Percentiles rank a stretch among this genome's conserved stretches.
These are phyloP conservation scores for Chaetomiaceae sp. DNA, from an alignment of 2,329 filamentous ascomycete species.

Conservation along the genomic window DNA sequence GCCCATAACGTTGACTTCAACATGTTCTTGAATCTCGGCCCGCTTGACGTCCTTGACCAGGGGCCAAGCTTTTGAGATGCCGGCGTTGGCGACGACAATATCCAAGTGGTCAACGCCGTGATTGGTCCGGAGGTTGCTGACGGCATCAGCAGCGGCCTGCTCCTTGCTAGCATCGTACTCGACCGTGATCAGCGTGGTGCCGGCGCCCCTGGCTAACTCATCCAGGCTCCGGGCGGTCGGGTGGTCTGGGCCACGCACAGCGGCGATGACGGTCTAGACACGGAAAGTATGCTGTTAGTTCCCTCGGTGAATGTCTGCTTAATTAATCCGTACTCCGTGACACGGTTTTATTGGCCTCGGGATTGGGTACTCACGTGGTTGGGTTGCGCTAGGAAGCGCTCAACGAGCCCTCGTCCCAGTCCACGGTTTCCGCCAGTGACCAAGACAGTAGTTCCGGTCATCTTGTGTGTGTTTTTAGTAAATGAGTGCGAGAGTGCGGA, in stretches of 20 bases:
- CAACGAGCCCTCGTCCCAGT: constrained; percentile 33
- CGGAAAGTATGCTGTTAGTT: no score
- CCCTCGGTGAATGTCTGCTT: no score
- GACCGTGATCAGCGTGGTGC: constrained; percentile 37
- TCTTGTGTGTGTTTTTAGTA: no score
- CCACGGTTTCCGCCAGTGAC: constrained; percentile 39
- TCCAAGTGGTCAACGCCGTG: constrained; percentile 41
- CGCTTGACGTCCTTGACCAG: constrained; percentile 32
- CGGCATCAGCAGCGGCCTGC: constrained; percentile 28
- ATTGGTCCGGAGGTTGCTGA: constrained; percentile 25
- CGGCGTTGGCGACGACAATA: constrained; percentile 50
- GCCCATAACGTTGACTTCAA: constrained; percentile 41
- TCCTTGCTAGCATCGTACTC: constrained; percentile 38
- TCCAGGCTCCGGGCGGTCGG: constrained; percentile 29
- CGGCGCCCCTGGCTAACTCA: constrained; percentile 32
- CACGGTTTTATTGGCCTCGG: no score
- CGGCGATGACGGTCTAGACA: constrained; percentile 36
- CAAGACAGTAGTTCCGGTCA: constrained; percentile 21
- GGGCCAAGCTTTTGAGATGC: constrained; percentile 33
- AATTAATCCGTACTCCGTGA: no score
- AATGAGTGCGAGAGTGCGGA: no score
- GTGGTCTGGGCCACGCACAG: constrained; percentile 32
- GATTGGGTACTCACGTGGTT: constrained; percentile 40
- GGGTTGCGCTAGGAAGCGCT: constrained; percentile 42
- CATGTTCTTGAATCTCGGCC: constrained; percentile 34